Conservation (phyloP, 441 rosid genomes). For the Gossypium schwendimanii region DNA sequence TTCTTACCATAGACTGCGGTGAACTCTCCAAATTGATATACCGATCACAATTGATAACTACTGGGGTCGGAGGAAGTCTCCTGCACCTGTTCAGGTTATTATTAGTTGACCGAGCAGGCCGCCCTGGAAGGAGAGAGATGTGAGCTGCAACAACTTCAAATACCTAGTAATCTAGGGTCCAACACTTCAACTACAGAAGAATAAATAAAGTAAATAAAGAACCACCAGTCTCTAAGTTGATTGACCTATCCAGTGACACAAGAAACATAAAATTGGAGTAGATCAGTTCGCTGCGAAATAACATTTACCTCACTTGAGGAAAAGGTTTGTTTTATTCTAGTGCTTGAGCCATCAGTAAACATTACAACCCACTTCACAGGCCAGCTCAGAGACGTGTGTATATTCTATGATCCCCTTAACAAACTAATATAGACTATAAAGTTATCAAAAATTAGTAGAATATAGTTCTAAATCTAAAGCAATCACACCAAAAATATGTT, state of each 20-base stretch:
- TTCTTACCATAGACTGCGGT: slow-evolving; percentile 33
- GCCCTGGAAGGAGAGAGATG: slow-evolving; percentile 32
- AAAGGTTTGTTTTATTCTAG: not conserved
- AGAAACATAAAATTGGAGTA: not conserved
- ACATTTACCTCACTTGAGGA: not conserved
- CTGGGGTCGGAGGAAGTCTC: slow-evolving; percentile 30
- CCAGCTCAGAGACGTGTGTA: not conserved
- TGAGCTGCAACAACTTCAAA: slow-evolving; percentile 18
- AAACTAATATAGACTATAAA: not conserved
- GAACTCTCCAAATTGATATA: slow-evolving; percentile 40
- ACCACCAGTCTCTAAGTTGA: not conserved
- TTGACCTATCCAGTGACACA: not conserved
- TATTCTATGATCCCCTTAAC: not conserved
- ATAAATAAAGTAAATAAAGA: not conserved
- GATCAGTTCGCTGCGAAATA: not conserved
- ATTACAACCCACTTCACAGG: not conserved
- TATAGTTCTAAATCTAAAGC: not conserved
- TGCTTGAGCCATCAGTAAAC: not conserved
- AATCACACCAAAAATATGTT: not conserved
- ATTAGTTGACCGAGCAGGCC: slow-evolving; percentile 25
- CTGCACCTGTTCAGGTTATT: slow-evolving; percentile 39
- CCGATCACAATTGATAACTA: slow-evolving; percentile 35
- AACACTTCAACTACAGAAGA: slow-evolving; percentile 4
- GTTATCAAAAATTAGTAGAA: not conserved
- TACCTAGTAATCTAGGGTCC: not conserved